These are phyloP conservation scores for Coemansia sp. DNA, from an alignment of 192 early-diverging fungal species.

Conservation along the genomic window DNA sequence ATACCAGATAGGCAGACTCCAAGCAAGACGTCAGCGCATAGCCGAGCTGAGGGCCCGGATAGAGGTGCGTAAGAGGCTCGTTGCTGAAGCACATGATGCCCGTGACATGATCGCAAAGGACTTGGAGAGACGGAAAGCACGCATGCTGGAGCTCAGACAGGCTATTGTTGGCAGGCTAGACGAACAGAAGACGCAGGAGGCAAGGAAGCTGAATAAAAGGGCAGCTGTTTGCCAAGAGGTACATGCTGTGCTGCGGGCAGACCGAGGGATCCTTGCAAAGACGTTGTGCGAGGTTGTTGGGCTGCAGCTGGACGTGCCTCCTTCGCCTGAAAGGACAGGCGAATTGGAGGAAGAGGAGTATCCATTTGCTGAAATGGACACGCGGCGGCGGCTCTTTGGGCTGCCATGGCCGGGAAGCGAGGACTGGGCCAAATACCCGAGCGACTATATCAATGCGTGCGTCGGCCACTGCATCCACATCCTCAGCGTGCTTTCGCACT, in stretches of 20 bases:
- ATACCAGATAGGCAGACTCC: constrained; percentile 26
- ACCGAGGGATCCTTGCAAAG: constrained; percentile 31
- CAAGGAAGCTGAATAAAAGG: constrained; percentile 5
- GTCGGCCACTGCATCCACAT: constrained; percentile 47
- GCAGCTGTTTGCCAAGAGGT: constrained; percentile 12
- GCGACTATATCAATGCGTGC: constrained; percentile 55
- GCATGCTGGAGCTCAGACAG: constrained; percentile 13
- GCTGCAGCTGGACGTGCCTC: constrained; percentile 33
- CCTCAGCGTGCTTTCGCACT: constrained; percentile 49
- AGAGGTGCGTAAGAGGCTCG: constrained; percentile 31
- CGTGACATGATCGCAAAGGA: constrained; percentile 6
- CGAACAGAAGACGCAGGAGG: constrained; percentile 6
- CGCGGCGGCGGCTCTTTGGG: constrained; percentile 37
- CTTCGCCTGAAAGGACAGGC: not conserved
- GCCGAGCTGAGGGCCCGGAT: constrained; percentile 26
- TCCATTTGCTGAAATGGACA: constrained; percentile 28
- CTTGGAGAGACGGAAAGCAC: constrained; percentile 6
- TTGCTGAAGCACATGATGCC: constrained; percentile 21
- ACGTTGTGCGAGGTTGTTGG: constrained; percentile 50
- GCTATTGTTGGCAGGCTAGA: not conserved
- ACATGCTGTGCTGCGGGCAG: constrained; percentile 20
- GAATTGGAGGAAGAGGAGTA: constrained; percentile 22
- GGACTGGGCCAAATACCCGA: constrained; percentile 52
- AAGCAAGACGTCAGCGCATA: constrained; percentile 27
- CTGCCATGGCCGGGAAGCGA: constrained; percentile 51